Conservation (phyloP, 2,329 filamentous ascomycete genomes). For the Seiridium unicorne region DNA sequence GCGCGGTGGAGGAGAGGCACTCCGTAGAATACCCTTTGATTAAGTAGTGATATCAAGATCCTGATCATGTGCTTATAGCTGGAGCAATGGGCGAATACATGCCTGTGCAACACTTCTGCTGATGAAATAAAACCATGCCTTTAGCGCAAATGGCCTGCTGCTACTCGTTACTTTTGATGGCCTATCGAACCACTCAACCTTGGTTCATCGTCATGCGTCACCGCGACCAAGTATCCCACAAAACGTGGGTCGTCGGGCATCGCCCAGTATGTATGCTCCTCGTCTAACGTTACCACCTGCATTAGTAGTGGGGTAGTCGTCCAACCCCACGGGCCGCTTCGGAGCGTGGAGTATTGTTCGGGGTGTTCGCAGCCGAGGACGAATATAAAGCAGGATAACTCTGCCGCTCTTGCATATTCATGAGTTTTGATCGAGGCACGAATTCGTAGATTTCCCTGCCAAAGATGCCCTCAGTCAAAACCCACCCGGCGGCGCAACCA, state of each 20-base stretch:
- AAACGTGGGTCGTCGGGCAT: neutral
- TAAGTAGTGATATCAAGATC: constrained; percentile 33
- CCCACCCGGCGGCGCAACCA: constrained; percentile 28
- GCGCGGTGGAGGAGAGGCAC: constrained; percentile 53
- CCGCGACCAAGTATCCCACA: neutral
- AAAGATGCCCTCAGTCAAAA: constrained; percentile 15
- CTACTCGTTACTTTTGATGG: too few relatives aligned
- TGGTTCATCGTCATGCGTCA: neutral
- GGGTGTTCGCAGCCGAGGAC: neutral
- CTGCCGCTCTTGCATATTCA: too few relatives aligned
- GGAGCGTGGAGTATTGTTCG: constrained; percentile 4
- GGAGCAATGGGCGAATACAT: too few relatives aligned
- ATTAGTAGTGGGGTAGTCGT: neutral
- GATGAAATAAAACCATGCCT: too few relatives aligned
- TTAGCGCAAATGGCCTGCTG: too few relatives aligned
- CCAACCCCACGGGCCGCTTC: constrained; percentile 8
- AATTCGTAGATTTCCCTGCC: neutral
- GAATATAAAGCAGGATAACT: neutral
- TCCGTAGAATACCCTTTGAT: constrained; percentile 81
- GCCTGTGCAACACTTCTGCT: too few relatives aligned
- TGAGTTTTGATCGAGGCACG: too few relatives aligned
- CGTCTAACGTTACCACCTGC: constrained; percentile 1
- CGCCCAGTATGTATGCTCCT: neutral
- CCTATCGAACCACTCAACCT: neutral
- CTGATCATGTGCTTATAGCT: too few relatives aligned